Evolutionary conservation across 352 stramenopile species (phyloP).

Genomic region (Phytophthora ramorum): DNA sequence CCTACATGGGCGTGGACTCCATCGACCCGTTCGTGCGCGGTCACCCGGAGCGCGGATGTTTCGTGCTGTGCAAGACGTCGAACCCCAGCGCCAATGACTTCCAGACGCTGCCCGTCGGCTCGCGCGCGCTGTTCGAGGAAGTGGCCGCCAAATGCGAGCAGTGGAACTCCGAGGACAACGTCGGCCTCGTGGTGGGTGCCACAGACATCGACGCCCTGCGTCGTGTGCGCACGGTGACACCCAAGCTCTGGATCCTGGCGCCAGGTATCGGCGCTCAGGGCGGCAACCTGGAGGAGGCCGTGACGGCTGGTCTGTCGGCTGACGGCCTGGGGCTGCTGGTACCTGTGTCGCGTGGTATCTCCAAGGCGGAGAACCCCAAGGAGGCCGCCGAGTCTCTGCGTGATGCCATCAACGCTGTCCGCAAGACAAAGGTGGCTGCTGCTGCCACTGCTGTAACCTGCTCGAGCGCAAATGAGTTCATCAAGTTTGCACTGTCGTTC

Average conservation of each 20-base stretch:
- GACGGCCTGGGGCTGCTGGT: slow-evolving; percentile 95
- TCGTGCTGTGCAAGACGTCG: slow-evolving; percentile 99
- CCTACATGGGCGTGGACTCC: slow-evolving; percentile 99
- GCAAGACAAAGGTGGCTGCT: slow-evolving; percentile 57
- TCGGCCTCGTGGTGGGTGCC: slow-evolving; percentile 98
- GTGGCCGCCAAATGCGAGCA: slow-evolving; percentile 91
- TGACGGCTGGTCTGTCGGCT: slow-evolving; percentile 75
- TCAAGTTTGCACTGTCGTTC: slow-evolving; percentile 95
- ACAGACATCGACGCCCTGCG: slow-evolving; percentile 95
- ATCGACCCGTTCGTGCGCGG: slow-evolving; percentile 96
- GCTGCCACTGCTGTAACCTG: slow-evolving; percentile 6
- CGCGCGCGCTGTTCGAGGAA: slow-evolving; percentile 84
- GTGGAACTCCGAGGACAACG: slow-evolving; percentile 92
- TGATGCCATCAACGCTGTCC: slow-evolving; percentile 95
- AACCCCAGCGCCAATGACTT: slow-evolving; percentile 98
- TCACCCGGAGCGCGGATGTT: slow-evolving; percentile 90
- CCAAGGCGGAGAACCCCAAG: slow-evolving; percentile 89
- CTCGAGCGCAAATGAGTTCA: slow-evolving; percentile 93
- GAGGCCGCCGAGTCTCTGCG: slow-evolving; percentile 91
- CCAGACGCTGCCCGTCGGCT: slow-evolving; percentile 81
- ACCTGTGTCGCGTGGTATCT: slow-evolving; percentile 97
- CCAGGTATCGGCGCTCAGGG: slow-evolving; percentile 96
- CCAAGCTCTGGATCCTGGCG: slow-evolving; percentile 97
- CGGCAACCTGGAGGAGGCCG: slow-evolving; percentile 91
- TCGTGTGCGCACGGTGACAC: slow-evolving; percentile 84